A percentile compares a stretch with the other conserved stretches of the same genome.
These are phyloP conservation scores for Aspergillus novofumigatus DNA, from an alignment of 2,329 filamentous ascomycete genomes.

Conservation along the genomic window DNA sequence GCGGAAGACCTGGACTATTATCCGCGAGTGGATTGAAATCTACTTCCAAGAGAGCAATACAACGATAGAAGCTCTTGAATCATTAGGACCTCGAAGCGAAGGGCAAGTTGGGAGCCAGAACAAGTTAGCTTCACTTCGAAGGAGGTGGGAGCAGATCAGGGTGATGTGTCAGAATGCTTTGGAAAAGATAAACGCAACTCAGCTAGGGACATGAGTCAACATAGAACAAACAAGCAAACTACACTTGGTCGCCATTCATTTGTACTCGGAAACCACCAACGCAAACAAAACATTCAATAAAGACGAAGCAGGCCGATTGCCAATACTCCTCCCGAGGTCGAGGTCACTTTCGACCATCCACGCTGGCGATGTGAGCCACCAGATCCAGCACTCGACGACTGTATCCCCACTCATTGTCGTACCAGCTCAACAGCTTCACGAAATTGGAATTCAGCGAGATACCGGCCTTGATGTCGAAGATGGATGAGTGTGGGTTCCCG, in stretches of 20 bases:
- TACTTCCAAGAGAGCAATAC: slow-evolving; percentile 25
- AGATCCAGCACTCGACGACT: no score
- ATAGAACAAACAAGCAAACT: neutral
- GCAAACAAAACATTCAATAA: neutral
- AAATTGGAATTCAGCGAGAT: no score
- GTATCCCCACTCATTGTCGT: no score
- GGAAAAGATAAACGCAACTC: neutral
- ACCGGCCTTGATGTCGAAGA: no score
- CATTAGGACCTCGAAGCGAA: neutral
- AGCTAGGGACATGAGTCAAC: neutral
- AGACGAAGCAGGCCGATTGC: neutral
- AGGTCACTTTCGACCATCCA: neutral
- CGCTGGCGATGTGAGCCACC: neutral
- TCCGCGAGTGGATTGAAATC: slow-evolving; percentile 22
- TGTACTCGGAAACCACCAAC: neutral
- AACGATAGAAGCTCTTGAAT: slow-evolving; percentile 11
- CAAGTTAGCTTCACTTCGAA: slow-evolving; percentile 17
- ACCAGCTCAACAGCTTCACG: no score
- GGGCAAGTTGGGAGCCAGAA: slow-evolving; percentile 5
- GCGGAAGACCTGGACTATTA: slow-evolving; percentile 19
- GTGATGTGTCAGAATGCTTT: slow-evolving; percentile 22
- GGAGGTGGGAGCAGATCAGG: slow-evolving; percentile 32
- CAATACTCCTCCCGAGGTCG: neutral
- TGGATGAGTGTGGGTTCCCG: no score
- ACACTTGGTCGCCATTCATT: neutral